phyloP scores from a whole-genome alignment of 1,284 basidiomycete species.

The Chalciporus sp. region DNA sequence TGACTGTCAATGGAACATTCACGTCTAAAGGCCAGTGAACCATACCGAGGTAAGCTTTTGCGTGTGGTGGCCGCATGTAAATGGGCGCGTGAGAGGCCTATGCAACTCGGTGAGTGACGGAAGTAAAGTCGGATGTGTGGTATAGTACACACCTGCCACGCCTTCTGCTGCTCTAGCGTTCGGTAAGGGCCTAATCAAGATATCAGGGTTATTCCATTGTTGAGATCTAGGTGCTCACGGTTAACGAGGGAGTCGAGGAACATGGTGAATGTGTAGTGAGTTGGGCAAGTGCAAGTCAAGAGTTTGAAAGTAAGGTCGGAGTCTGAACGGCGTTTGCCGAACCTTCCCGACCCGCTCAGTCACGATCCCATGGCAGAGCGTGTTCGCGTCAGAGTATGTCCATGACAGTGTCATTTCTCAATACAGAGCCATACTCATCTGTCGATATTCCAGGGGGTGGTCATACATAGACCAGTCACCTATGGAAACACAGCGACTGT shows the following conservation, averaged over 20 bases:
- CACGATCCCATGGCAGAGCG: constrained; percentile 65
- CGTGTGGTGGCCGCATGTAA: constrained; percentile 49
- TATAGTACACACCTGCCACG: constrained; percentile 61
- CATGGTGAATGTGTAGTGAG: constrained; percentile 39
- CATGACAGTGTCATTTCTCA: neutral
- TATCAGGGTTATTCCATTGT: neutral
- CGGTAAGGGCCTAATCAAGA: constrained; percentile 53
- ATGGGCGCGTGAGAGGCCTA: constrained; percentile 42
- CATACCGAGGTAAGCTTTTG: constrained; percentile 51
- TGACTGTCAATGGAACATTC: neutral
- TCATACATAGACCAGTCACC: constrained; percentile 89
- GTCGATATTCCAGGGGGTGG: constrained; percentile 66
- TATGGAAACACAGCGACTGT: constrained; percentile 95
- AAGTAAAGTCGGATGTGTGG: neutral
- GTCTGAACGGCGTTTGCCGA: constrained; percentile 35
- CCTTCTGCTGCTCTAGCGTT: constrained; percentile 63
- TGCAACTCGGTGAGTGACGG: constrained; percentile 18
- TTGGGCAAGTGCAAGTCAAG: neutral
- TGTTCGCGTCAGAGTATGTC: constrained; percentile 71
- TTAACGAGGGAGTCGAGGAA: constrained; percentile 58
- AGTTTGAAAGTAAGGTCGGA: constrained; percentile 25
- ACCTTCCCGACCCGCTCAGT: constrained; percentile 27
- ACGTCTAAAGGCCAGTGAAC: too few relatives aligned
- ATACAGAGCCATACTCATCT: constrained; percentile 10
- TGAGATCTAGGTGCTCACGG: constrained; percentile 30